Evolutionary conservation across 2,329 filamentous ascomycete genomes (phyloP).

Genomic region (Alternaria brassicae): DNA sequence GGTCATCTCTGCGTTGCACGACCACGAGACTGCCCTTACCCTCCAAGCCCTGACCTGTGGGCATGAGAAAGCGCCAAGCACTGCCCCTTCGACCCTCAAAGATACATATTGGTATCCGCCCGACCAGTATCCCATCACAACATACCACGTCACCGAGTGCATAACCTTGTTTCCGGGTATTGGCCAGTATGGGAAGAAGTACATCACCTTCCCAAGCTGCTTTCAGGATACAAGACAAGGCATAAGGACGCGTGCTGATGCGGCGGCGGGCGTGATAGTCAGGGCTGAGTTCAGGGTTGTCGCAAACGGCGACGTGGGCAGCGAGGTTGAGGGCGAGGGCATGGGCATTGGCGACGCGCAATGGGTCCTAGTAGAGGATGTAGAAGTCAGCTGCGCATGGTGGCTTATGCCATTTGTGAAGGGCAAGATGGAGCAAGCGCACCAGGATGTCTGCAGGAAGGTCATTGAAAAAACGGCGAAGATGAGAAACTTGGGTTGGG

Average conservation of each 20-base stretch:
- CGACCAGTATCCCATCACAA: constrained; percentile 35
- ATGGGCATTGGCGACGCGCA: constrained; percentile 42
- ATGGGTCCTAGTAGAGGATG: constrained; percentile 47
- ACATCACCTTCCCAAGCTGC: constrained; percentile 40
- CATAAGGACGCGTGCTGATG: constrained; percentile 44
- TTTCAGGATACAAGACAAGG: constrained; percentile 46
- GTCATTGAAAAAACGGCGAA: constrained; percentile 44
- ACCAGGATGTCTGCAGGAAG: constrained; percentile 43
- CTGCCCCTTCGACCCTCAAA: constrained; percentile 33
- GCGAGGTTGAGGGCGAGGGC: constrained; percentile 43
- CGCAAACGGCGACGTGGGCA: constrained; percentile 27
- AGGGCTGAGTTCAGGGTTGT: constrained; percentile 45
- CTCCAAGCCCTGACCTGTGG: constrained; percentile 44
- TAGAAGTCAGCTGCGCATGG: constrained; percentile 44
- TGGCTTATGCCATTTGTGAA: constrained; percentile 49
- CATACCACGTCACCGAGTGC: constrained; percentile 43
- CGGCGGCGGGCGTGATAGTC: constrained; percentile 37
- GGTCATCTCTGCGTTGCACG: constrained; percentile 43
- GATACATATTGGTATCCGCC: constrained; percentile 48
- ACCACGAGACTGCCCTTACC: constrained; percentile 44
- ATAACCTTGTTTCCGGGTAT: constrained; percentile 41
- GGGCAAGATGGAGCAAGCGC: constrained; percentile 43
- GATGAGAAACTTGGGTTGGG: constrained; percentile 17
- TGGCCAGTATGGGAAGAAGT: constrained; percentile 41
- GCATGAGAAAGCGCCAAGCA: constrained; percentile 35